Evolutionary conservation across 73 alveolate species (phyloP).

Genomic region (Symbiodinium pilosum): DNA sequence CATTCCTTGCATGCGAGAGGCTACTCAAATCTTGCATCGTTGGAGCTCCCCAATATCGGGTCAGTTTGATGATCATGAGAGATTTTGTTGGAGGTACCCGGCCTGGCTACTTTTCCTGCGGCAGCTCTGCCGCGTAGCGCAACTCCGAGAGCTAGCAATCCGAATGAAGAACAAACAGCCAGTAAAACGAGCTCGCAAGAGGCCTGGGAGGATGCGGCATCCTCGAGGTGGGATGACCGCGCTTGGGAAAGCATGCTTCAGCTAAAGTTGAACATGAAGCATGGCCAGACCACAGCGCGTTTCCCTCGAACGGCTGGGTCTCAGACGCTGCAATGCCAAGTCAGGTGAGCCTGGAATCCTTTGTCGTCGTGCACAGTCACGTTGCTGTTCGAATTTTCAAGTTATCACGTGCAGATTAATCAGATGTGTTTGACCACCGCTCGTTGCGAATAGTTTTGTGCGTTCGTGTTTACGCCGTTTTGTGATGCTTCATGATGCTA

Average conservation of each 20-base stretch:
- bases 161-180: too few relatives aligned
- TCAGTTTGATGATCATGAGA: too few relatives aligned
- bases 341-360: neutral
- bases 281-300: conserved; percentile 6
- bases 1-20: too few relatives aligned
- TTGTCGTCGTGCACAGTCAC: too few relatives aligned
- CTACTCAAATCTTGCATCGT: too few relatives aligned
- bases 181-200: neutral
- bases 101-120: conserved; percentile 94
- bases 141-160: too few relatives aligned
- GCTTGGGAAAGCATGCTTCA: too few relatives aligned
- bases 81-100: conserved; percentile 31
- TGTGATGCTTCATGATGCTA: too few relatives aligned
- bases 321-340: neutral
- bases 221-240: neutral
- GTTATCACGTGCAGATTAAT: too few relatives aligned
- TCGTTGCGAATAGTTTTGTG: conserved; percentile 1
- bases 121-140: conserved; percentile 70
- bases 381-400: too few relatives aligned
- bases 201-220: neutral
- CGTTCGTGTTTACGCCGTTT: neutral
- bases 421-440: neutral
- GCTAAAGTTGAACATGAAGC: too few relatives aligned
- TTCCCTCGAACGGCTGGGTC: neutral
- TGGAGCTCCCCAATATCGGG: too few relatives aligned